Evolutionary conservation across 805 yeast genomes (phyloP), one percentile per base, ranked within the genome.

Genomic region (Pichia sporocuriosa): DNA sequence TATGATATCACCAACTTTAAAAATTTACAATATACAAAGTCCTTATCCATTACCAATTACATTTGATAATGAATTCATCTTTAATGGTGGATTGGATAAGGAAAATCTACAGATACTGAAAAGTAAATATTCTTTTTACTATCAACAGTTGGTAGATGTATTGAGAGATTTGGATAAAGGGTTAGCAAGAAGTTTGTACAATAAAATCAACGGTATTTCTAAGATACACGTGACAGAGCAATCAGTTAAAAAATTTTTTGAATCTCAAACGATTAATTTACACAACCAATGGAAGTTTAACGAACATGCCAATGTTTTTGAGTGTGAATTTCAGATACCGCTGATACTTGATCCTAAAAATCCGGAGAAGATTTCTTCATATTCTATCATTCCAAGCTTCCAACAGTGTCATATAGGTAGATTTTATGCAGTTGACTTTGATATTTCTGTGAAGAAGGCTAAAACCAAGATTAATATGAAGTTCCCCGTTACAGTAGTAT

Each of bases 21-120:
- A 36, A 32, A 41, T 47, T 3, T 42, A 51, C 15, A 50, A 49
- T 12, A 35, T 54, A 6, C 43, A 48, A 22, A 51, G 57, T 6
- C 43, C 48, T 4, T 42, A 39, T 16, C 43, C 54, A 4, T 43
- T 53, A 7, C 56, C 57, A 4, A 38, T 54, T 13, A 46, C 56
- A 9, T 45, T 53, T 31, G 57, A 53, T 28, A 32, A 42, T 16
- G 16, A 40, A 6, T 47, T 40, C 32, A 27, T 50, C n/a, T 34
- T 40, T 19, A 33, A 43, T n/a, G 39, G 36, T 16, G 42, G 43
- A 3, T 19, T 46, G 12, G 37, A 34, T 9, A 35, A 22, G 5
- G 17, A 37, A 12, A 39, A 42, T 13, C 16, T 45, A 7, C 31
- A 20, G 3, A 35, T 37, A n/a, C 9, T 49, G 11, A 34, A 29